Percentiles rank a stretch among this genome's conserved stretches.
Evolutionary conservation across 345 rosid species (phyloP).

Genomic region (Syzygium oleosum): DNA sequence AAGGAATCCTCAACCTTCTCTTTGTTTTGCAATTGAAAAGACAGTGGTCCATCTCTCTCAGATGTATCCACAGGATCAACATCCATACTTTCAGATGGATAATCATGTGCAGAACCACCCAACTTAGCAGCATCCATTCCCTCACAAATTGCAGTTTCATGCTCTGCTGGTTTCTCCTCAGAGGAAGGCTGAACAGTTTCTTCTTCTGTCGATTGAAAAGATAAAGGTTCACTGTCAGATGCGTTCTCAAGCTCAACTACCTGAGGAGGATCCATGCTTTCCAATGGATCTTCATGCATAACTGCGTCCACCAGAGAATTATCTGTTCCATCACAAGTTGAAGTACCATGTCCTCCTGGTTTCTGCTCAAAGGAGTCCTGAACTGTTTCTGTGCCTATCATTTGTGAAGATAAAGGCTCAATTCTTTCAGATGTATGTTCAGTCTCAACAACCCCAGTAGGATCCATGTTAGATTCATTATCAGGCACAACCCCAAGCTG

Average conservation of each 20-base stretch:
- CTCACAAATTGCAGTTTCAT: background rate
- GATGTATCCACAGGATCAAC: background rate
- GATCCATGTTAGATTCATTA: background rate
- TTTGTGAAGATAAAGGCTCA: background rate
- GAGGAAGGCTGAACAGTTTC: background rate
- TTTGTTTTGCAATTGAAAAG: background rate
- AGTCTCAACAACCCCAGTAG: background rate
- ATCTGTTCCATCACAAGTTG: background rate
- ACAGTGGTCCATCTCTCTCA: background rate
- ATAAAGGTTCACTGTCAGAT: background rate
- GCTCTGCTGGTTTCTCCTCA: background rate
- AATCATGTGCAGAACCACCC: background rate
- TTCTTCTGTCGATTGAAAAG: background rate
- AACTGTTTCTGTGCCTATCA: background rate
- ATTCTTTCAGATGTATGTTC: background rate
- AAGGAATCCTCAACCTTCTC: background rate
- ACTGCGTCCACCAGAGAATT: background rate
- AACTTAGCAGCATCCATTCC: background rate
- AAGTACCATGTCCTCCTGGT: background rate
- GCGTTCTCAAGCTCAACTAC: background rate
- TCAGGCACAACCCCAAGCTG: constrained; percentile 6
- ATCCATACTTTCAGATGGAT: background rate
- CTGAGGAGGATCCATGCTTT: background rate
- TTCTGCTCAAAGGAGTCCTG: background rate
- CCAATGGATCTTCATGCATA: background rate